Percentiles rank a stretch among this genome's conserved stretches.
Conservation (phyloP, 257 asterid genomes). For the Solanum corneliomulleri region DNA sequence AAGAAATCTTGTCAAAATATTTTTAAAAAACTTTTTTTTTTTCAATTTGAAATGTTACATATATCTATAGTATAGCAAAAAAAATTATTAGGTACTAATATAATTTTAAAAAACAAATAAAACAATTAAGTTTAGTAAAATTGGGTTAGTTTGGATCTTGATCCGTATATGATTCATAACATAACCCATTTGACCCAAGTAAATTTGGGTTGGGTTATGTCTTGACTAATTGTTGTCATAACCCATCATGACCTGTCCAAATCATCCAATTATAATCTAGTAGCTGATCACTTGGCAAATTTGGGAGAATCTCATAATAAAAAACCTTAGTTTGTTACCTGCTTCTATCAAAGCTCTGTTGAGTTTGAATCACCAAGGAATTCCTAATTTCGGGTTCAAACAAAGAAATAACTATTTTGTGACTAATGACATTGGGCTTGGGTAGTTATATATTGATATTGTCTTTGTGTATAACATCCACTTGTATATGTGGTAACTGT, state of each 20-base stretch:
- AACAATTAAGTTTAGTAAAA: not conserved
- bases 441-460: not conserved
- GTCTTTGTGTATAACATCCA: not conserved
- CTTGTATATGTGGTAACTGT: not conserved
- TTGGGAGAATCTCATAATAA: too few species aligned
- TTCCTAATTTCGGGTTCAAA: not conserved
- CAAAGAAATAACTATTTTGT: too few species aligned
- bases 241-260: not conserved
- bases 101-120: not conserved
- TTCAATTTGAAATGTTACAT: too few species aligned
- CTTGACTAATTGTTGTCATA: not conserved
- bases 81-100: too few species aligned
- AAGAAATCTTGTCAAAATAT: too few species aligned
- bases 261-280: too few species aligned
- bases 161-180: not conserved
- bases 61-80: too few species aligned
- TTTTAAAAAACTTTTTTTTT: too few species aligned
- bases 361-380: not conserved
- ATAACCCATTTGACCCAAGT: not conserved
- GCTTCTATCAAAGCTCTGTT: not conserved
- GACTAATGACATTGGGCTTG: too few species aligned
- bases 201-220: not conserved
- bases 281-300: too few species aligned
- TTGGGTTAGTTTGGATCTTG: not conserved
- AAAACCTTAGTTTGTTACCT: too few species aligned